These are phyloP conservation scores for Pezicula rhizophila DNA, from an alignment of 2,329 filamentous ascomycete species.

Conservation along the genomic window DNA sequence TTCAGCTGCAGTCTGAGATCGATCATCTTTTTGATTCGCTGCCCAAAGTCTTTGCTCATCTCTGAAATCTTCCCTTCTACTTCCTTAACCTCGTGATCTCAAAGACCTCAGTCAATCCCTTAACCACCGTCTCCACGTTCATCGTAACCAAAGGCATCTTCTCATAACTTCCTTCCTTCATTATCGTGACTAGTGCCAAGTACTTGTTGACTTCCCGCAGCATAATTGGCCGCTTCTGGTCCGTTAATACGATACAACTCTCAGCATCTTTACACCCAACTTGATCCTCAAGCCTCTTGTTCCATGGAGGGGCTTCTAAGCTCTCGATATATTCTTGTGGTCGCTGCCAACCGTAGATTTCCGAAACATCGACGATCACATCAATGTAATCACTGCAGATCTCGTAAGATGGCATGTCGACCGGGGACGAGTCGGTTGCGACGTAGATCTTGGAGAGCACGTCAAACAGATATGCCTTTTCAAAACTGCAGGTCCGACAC, in stretches of 20 bases:
- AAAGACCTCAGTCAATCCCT: constrained; percentile 74
- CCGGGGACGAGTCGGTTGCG: constrained; percentile 86
- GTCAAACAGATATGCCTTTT: constrained; percentile 97
- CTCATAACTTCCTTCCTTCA: constrained; percentile 79
- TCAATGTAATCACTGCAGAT: constrained; percentile 99
- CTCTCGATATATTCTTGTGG: constrained; percentile 46
- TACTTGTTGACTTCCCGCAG: constrained; percentile 67
- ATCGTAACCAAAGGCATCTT: constrained; percentile 82
- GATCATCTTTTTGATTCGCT: neutral
- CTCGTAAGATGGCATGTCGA: constrained; percentile 94
- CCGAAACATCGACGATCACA: constrained; percentile 93
- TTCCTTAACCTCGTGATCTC: constrained; percentile 57
- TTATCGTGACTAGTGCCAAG: constrained; percentile 76
- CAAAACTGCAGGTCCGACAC: constrained; percentile 87
- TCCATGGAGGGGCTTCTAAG: constrained; percentile 56
- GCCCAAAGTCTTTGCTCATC: neutral
- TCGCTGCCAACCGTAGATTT: constrained; percentile 80
- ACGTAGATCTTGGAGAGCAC: constrained; percentile 98
- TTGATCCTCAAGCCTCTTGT: constrained; percentile 57
- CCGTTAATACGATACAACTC: constrained; percentile 62
- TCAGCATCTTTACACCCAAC: constrained; percentile 60
- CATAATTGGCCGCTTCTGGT: constrained; percentile 56
- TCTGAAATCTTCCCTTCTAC: neutral
- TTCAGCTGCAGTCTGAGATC: neutral
- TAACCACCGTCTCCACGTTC: constrained; percentile 78